These are phyloP conservation scores for Capillidium heterosporum DNA, from an alignment of 371 early-diverging fungal species.

Conservation along the genomic window DNA sequence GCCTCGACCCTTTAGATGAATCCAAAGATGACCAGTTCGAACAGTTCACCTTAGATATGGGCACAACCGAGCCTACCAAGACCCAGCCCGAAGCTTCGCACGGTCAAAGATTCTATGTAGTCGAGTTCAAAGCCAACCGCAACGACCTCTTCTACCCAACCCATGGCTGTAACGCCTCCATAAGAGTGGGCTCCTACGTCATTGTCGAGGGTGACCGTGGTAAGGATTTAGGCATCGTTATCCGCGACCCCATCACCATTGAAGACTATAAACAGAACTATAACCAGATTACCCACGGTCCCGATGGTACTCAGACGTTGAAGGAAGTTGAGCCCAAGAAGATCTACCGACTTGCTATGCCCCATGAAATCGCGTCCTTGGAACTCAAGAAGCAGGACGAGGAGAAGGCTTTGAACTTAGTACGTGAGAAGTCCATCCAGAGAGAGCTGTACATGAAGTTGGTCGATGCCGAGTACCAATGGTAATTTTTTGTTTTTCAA, in stretches of 20 bases:
- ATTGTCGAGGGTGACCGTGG: slow-evolving; percentile 95
- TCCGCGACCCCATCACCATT: slow-evolving; percentile 31
- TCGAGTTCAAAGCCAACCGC: slow-evolving; percentile 80
- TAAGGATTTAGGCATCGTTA: slow-evolving; percentile 78
- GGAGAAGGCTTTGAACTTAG: slow-evolving; percentile 62
- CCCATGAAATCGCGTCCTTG: slow-evolving; percentile 50
- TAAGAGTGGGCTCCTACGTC: slow-evolving; percentile 55
- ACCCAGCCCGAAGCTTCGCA: slow-evolving; percentile 24
- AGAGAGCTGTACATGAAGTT: slow-evolving; percentile 83
- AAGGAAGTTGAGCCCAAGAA: slow-evolving; percentile 73
- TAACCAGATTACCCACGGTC: slow-evolving; percentile 7
- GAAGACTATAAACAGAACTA: slow-evolving; percentile 13
- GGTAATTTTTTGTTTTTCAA: slow-evolving; percentile 23
- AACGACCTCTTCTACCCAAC: slow-evolving; percentile 53
- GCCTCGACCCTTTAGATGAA: slow-evolving; percentile 8
- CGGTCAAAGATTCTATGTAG: slow-evolving; percentile 42
- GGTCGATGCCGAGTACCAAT: slow-evolving; percentile 93
- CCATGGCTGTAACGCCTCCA: slow-evolving; percentile 21
- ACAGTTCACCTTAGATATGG: slow-evolving; percentile 9
- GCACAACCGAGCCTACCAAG: slow-evolving; percentile 9
- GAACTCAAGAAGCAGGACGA: slow-evolving; percentile 69
- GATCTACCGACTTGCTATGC: slow-evolving; percentile 66
- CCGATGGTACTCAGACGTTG: slow-evolving; percentile 9
- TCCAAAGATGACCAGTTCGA: slow-evolving; percentile 15
- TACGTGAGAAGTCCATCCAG: slow-evolving; percentile 72